Evolutionary conservation across 2,329 filamentous ascomycete species (phyloP).

Genomic region (Raffaelea deltoideospora): DNA sequence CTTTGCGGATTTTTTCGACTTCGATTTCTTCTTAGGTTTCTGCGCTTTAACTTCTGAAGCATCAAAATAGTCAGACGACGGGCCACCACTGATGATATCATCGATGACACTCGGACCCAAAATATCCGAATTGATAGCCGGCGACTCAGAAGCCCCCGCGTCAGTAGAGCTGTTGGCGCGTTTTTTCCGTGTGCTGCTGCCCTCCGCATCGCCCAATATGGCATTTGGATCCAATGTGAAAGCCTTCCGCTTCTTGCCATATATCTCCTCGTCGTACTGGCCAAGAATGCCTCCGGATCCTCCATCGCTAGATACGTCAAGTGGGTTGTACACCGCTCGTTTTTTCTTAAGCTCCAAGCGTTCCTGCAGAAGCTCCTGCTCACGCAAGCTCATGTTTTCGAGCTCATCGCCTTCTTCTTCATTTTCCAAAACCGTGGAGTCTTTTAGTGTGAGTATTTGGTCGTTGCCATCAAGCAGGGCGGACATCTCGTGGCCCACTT

Average conservation of each 20-base stretch:
- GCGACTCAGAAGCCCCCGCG: too few species aligned
- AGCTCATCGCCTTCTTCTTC: conserved; percentile 85
- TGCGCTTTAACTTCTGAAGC: conserved; percentile 78
- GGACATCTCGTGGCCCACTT: conserved; percentile 74
- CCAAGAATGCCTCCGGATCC: conserved; percentile 55
- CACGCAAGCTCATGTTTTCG: conserved; percentile 58
- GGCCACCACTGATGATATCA: conserved; percentile 48
- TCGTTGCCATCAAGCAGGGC: conserved; percentile 73
- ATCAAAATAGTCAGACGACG: conserved; percentile 77
- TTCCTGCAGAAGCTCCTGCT: conserved; percentile 58
- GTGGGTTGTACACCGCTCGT: conserved; percentile 72
- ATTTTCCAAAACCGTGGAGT: conserved; percentile 69
- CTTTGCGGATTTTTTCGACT: conserved; percentile 60
- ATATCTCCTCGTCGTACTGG: conserved; percentile 93
- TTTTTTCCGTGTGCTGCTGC: too few species aligned
- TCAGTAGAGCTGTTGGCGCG: too few species aligned
- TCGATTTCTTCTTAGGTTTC: conserved; percentile 87
- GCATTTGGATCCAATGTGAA: conserved; percentile 79
- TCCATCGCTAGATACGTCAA: too few species aligned
- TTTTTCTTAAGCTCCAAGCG: conserved; percentile 80
- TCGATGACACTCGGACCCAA: conserved; percentile 58
- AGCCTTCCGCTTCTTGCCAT: conserved; percentile 72
- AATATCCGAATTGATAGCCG: too few species aligned
- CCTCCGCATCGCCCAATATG: conserved; percentile 47
- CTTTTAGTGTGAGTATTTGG: conserved; percentile 88